Percentiles rank a stretch among this genome's conserved stretches.
These are phyloP conservation scores for Brassica rapa DNA, from an alignment of 345 rosid species.

Conservation along the genomic window DNA sequence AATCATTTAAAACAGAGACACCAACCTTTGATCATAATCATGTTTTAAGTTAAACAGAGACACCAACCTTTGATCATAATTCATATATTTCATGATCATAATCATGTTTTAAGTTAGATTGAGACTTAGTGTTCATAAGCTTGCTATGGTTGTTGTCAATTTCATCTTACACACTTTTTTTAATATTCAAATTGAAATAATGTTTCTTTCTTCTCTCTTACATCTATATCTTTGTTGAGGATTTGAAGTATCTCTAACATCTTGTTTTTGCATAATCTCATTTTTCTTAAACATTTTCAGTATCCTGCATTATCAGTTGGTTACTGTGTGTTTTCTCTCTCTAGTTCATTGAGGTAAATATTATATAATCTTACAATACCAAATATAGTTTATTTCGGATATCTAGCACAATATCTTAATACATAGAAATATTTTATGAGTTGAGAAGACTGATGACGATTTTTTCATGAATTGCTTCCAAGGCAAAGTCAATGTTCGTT, in stretches of 20 bases:
- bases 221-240: neutral
- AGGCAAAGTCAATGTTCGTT: neutral
- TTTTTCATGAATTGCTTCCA: neutral
- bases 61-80: no score
- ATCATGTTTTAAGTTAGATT: no score
- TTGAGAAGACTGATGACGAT: neutral
- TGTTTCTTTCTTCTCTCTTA: neutral
- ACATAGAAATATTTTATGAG: neutral
- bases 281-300: neutral
- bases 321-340: neutral
- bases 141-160: no score
- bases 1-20: no score
- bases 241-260: neutral
- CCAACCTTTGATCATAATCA: no score
- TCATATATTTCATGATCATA: no score
- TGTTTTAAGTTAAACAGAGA: no score
- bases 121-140: no score
- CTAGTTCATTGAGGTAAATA: neutral
- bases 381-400: neutral
- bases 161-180: neutral
- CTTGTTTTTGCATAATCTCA: neutral
- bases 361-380: neutral
- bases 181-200: neutral
- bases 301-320: neutral
- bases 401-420: neutral